Base-by-base conservation (phyloP, 2,329 filamentous ascomycete genomes). In the Daldinia sp. region DNA sequence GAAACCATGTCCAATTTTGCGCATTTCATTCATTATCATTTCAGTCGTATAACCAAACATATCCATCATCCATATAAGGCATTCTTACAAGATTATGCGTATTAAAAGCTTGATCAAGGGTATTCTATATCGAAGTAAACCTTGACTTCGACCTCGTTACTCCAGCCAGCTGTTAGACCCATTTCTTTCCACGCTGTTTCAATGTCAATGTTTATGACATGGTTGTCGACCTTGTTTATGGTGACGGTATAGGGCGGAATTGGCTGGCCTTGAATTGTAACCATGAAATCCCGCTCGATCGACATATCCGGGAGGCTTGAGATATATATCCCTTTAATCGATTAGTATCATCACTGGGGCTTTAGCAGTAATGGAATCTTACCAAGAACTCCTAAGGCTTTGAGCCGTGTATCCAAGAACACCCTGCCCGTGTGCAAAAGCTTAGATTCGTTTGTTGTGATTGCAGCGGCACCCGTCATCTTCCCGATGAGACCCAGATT, bases 391-490 rank as follows among this genome's bases (percentile, higher is more conserved):
- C 94, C 94, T 1, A 97, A 78, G 0, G 93, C 93, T 74, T 96
- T 97, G 39, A 97, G 74, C 11, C 83, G 85, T 1, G 90, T 86
- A 70, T 87, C 86, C 10, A 96, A 77, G 6, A 86, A 77, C 17
- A 95, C 78, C 13, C 87, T 80, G 0, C 87, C 87, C 58, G 86
- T 89, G 6, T 68, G 73, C 3, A 71, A 71, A 41, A 88, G 74
- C 30, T 83, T 83, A 43, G 89, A 83, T 25, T 85, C 82, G n/a
- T 81, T 88, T 34, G 81, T 82, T 1, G 90, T 80, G 6, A 97
- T 83, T 0, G 93, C 93, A 1, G 92, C 93, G 0, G 90, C 87
- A 0, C 93, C 94, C 0, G 93, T 93, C 91, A 98, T 96, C 77
- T 97, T 97, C 1, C 86, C 90, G 3, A 96, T 68, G 1, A 98